Evolutionary conservation across 495 filamentous ascomycete genomes (phyloP).

Genomic region (Penicilliopsis zonata): DNA sequence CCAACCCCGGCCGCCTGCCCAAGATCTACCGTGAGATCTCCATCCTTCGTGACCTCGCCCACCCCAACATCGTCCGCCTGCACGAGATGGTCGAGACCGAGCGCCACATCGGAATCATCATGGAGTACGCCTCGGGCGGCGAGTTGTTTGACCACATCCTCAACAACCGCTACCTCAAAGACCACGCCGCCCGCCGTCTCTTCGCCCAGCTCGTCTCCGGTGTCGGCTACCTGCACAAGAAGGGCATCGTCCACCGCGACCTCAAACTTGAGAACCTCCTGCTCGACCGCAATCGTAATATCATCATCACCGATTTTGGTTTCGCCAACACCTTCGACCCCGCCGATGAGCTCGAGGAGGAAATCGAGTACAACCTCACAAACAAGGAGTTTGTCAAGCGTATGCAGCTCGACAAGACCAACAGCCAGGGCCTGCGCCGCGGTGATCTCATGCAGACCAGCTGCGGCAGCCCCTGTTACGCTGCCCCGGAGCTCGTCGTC

Average conservation of each 20-base stretch:
- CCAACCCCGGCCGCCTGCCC: constrained; percentile 74
- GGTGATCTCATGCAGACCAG: constrained; percentile 48
- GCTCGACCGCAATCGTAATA: constrained; percentile 91
- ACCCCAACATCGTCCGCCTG: constrained; percentile 93
- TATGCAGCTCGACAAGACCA: constrained; percentile 62
- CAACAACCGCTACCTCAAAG: constrained; percentile 91
- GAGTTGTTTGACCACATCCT: constrained; percentile 98
- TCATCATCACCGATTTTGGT: constrained; percentile 99
- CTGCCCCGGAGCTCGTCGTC: constrained; percentile 92
- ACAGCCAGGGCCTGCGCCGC: constrained; percentile 76
- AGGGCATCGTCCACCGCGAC: constrained; percentile 96
- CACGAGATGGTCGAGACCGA: constrained; percentile 99
- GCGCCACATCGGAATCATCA: constrained; percentile 91
- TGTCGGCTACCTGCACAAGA: constrained; percentile 97
- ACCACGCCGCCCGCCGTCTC: constrained; percentile 74
- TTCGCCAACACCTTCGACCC: constrained; percentile 98
- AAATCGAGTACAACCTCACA: constrained; percentile 76
- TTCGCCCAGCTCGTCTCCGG: constrained; percentile 96
- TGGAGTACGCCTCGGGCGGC: constrained; percentile 95
- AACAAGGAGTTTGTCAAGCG: constrained; percentile 78
- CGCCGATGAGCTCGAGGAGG: constrained; percentile 73
- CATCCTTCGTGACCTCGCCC: constrained; percentile 74
- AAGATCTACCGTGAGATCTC: constrained; percentile 97
- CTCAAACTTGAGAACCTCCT: constrained; percentile 95
- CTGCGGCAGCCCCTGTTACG: constrained; percentile 68